phyloP scores from a whole-genome alignment of 305 asterid species.

The Nicotiana rustica region DNA sequence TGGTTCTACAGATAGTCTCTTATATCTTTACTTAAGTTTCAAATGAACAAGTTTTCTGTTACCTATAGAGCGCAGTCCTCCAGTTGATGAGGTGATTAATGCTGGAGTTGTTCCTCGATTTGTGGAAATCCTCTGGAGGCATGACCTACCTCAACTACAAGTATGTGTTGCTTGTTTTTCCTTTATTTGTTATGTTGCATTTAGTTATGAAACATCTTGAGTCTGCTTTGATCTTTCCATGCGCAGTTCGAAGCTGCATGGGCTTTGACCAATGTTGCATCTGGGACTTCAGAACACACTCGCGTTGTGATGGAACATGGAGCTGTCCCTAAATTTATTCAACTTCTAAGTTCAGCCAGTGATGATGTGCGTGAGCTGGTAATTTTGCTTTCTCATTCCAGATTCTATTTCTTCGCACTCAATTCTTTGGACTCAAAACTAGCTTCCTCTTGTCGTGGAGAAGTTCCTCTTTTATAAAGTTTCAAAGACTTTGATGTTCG shows the following conservation, averaged over 20 bases:
- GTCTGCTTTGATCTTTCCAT: conserved; percentile 27
- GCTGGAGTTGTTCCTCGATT: conserved; percentile 64
- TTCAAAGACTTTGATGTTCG: neutral
- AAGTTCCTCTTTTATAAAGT: neutral
- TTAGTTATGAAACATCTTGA: neutral
- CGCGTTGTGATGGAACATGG: conserved; percentile 62
- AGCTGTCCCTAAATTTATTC: conserved; percentile 61
- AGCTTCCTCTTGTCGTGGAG: too few species aligned
- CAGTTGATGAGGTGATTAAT: conserved; percentile 65
- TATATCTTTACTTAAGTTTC: too few species aligned
- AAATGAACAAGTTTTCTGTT: too few species aligned
- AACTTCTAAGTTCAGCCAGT: conserved; percentile 58
- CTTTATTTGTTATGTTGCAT: conserved; percentile 26
- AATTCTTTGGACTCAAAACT: too few species aligned
- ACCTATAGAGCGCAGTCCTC: conserved; percentile 50
- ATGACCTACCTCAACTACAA: conserved; percentile 73
- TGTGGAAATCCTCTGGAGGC: conserved; percentile 63
- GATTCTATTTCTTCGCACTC: too few species aligned
- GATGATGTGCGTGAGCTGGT: conserved; percentile 74
- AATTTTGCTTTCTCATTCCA: neutral
- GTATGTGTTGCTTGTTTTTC: conserved; percentile 43
- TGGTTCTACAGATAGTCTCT: too few species aligned
- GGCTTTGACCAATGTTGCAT: conserved; percentile 71
- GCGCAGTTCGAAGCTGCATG: conserved; percentile 66
- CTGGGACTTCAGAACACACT: conserved; percentile 66